Evolutionary conservation across 2,329 filamentous ascomycete genomes (phyloP), one percentile per base, ranked within the genome.

Genomic region (Hawksworthiomyces lignivorus): DNA sequence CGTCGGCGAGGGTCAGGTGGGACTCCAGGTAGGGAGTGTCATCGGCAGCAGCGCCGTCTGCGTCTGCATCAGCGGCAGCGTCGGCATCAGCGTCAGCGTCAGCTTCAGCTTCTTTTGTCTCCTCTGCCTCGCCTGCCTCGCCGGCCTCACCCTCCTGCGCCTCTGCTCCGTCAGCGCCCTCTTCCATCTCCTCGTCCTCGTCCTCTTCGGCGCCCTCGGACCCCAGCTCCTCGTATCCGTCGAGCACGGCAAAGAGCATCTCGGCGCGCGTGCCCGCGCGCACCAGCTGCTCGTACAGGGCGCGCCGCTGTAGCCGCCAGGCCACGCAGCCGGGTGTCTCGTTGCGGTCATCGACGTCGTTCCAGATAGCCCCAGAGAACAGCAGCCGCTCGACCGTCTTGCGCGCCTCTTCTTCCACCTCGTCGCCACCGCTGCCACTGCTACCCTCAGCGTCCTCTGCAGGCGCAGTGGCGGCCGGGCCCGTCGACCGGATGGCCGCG

Each of bases 291-390:
- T 83, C 76, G 58, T 98, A 97, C 27, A 96, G 64, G 37, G 77
- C 73, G 41, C 63, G 71, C 53, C 85, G 68, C 0, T 84, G 82
- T 19, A 96, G 59, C 20, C 78, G 67, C 44, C 72, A 70, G 8
- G 92, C 92, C 32, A 96, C 68, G 59, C 90, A 97, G 7, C 88
- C 92, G 0, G 92, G 88, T 4, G 92, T 97, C 69, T 97, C 90
- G 54, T 87, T 76, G 52, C 86, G 82, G 51, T 70, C 65, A 61
- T 97, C 87, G 43, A 97, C 69, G 59, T 96, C 89, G 65, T 98
- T 98, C 92, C 92, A 98, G 52, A 97, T 96, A 10, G 87, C 92
- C 24, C 92, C 92, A 52, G 84, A 83, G 55, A 89, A 75, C 46
- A 97, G 79, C 7, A 97, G 72, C 56, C 92, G 76, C 51, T 77